A percentile compares a stretch with the other conserved stretches of the same genome.
phyloP scores from a whole-genome alignment of 345 rosid species.

The Barbarea vulgaris region DNA sequence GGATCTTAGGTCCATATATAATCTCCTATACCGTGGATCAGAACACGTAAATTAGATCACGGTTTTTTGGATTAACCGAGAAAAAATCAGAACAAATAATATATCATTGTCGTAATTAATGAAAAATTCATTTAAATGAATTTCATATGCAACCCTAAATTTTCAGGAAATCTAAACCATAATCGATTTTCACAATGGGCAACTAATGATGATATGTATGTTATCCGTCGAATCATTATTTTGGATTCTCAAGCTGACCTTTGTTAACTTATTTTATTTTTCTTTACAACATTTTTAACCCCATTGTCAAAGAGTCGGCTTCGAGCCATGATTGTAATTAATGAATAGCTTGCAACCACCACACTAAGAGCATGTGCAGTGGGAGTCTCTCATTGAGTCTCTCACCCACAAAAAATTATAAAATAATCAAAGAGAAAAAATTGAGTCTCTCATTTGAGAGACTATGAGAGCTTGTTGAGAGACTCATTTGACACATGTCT shows the following conservation, averaged over 20 bases:
- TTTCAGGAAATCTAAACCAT: neutral
- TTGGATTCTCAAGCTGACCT: slow-evolving; percentile 1
- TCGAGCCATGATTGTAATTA: slow-evolving; percentile 28
- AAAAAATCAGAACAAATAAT: neutral
- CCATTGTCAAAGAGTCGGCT: slow-evolving; percentile 9
- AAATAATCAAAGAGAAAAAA: too few relatives aligned
- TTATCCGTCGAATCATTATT: slow-evolving; percentile 4
- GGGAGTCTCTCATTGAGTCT: too few relatives aligned
- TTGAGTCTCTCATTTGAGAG: too few relatives aligned
- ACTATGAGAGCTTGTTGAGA: too few relatives aligned
- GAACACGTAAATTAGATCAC: neutral
- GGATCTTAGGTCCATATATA: neutral
- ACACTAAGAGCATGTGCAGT: too few relatives aligned
- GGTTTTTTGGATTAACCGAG: neutral
- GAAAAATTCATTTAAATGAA: neutral
- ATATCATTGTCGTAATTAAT: neutral
- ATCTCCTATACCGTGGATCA: neutral
- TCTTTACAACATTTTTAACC: neutral
- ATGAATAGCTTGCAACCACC: slow-evolving; percentile 34
- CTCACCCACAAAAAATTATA: too few relatives aligned
- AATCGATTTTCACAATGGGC: neutral
- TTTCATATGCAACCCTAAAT: too few relatives aligned
- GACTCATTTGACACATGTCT: too few relatives aligned
- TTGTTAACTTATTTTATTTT: neutral
- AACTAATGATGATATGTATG: neutral